Conservation (phyloP, 768 basidiomycete genomes). For the Clitopilus hobsonii region DNA sequence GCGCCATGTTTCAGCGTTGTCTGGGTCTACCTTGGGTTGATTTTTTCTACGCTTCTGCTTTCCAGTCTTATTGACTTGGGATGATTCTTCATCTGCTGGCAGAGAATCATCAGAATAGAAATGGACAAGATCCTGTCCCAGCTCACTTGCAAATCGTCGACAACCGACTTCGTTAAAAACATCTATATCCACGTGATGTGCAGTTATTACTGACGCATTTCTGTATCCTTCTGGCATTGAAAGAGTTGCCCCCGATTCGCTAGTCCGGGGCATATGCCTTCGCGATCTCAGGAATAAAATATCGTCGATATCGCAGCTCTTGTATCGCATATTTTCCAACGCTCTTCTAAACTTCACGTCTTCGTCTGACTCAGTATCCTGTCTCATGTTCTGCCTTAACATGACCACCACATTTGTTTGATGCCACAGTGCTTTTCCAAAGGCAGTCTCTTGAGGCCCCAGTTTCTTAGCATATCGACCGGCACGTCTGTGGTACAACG, state of each 20-base stretch:
- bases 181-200: conserved; percentile 26
- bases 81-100: not conserved
- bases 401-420: conserved; percentile 28
- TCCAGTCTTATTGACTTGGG: too few species aligned
- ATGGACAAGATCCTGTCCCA: conserved; percentile 12
- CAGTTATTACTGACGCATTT: conserved; percentile 29
- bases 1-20: not conserved
- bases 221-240: conserved; percentile 12
- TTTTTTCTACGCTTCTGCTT: too few species aligned
- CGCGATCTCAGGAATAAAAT: conserved; percentile 20
- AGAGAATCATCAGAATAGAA: conserved; percentile 24
- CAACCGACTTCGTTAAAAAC: conserved; percentile 22
- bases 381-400: conserved; percentile 30
- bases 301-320: conserved; percentile 25
- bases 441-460: conserved; percentile 16
- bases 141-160: conserved; percentile 23
- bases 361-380: conserved; percentile 13
- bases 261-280: not conserved
- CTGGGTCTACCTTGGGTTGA: not conserved
- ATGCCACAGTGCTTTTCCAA: conserved; percentile 27
- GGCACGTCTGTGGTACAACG: conserved; percentile 13
- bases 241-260: conserved; percentile 5
- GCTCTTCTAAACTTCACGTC: conserved; percentile 23
- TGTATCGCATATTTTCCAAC: conserved; percentile 26
- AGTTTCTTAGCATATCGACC: not conserved